Percentiles rank a stretch among this genome's conserved stretches.
Evolutionary conservation across 805 yeast genomes (phyloP).

Genomic region (Saturnispora hagleri): DNA sequence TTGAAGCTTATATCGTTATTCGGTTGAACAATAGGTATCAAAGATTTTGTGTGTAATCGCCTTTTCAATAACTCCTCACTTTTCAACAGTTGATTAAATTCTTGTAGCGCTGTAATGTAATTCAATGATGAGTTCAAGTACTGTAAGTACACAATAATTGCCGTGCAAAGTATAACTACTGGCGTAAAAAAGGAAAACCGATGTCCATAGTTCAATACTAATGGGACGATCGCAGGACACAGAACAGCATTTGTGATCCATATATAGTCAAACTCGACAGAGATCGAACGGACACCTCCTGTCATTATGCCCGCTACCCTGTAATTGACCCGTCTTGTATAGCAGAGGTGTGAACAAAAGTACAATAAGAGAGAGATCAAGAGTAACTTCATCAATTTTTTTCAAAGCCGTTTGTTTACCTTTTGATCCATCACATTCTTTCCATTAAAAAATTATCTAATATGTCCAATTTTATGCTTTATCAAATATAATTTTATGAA

Average conservation of each 20-base stretch:
- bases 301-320: background rate
- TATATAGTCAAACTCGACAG: background rate
- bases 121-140: background rate
- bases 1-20: background rate
- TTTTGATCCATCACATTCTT: background rate
- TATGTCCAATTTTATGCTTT: background rate
- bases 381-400: background rate
- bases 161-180: background rate
- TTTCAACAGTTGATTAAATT: background rate
- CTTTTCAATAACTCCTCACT: background rate
- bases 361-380: background rate
- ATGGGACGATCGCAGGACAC: background rate
- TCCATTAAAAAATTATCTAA: background rate
- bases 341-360: background rate
- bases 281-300: background rate
- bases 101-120: background rate
- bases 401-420: background rate
- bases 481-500: background rate
- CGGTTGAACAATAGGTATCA: constrained; percentile 2
- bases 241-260: background rate
- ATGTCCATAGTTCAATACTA: background rate
- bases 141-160: background rate
- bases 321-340: background rate
- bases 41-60: background rate
- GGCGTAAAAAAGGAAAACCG: background rate